Evolutionary conservation across 2,329 filamentous ascomycete genomes (phyloP).

Genomic region (Dryadomyces quercus-mongolicae): DNA sequence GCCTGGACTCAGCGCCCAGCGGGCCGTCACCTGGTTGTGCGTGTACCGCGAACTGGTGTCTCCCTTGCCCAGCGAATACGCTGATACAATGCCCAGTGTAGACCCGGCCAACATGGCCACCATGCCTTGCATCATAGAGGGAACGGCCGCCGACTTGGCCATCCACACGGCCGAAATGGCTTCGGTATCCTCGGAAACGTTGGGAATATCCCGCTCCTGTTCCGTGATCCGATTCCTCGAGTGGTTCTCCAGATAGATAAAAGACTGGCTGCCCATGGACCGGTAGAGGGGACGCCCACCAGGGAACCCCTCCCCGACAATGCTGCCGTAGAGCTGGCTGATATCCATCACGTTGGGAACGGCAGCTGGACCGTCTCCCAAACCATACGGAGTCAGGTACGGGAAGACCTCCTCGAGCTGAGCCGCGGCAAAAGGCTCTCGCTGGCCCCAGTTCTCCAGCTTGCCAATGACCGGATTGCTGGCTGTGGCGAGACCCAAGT

Average conservation of each 20-base stretch:
- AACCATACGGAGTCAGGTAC: slow-evolving; percentile 61
- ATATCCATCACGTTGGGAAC: slow-evolving; percentile 83
- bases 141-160: slow-evolving; percentile 65
- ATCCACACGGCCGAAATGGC: slow-evolving; percentile 78
- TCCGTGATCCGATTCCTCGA: slow-evolving; percentile 44
- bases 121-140: slow-evolving; percentile 60
- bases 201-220: slow-evolving; percentile 62
- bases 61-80: slow-evolving; percentile 61
- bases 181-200: slow-evolving; percentile 56
- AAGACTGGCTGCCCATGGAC: slow-evolving; percentile 59
- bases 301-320: slow-evolving; percentile 78
- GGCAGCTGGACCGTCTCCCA: slow-evolving; percentile 67
- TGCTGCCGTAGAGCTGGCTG: slow-evolving; percentile 70
- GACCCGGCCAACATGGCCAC: slow-evolving; percentile 76
- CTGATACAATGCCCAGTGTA: slow-evolving; percentile 68
- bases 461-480: slow-evolving; percentile 71
- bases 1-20: slow-evolving; percentile 84
- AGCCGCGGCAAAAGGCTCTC: slow-evolving; percentile 60
- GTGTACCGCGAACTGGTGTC: slow-evolving; percentile 48
- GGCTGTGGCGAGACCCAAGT: slow-evolving; percentile 63
- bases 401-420: slow-evolving; percentile 71
- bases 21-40: slow-evolving; percentile 70
- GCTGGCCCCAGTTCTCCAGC: slow-evolving; percentile 70
- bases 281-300: slow-evolving; percentile 73
- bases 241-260: slow-evolving; percentile 54